Percentiles rank a stretch among this genome's conserved stretches.
phyloP scores from a whole-genome alignment of 371 early-diverging fungal genomes.

The Chytridium lagenaria region DNA sequence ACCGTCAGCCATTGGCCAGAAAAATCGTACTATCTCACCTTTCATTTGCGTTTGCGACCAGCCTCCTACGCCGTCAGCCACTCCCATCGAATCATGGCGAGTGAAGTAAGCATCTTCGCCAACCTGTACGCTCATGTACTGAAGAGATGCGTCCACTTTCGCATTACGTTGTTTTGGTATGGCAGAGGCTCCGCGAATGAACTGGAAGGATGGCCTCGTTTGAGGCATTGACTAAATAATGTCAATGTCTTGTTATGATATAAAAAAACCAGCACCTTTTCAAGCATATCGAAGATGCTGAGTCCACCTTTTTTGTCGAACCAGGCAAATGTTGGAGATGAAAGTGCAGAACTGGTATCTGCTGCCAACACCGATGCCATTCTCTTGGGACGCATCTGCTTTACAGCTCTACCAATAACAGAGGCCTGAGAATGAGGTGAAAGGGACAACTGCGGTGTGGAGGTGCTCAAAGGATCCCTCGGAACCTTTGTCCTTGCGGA shows the following conservation, averaged over 20 bases:
- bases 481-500: too few relatives aligned
- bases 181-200: constrained; percentile 7
- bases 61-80: constrained; percentile 63
- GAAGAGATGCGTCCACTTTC: background rate
- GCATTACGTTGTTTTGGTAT: constrained; percentile 1
- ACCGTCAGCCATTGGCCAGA: too few relatives aligned
- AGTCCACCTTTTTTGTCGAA: background rate
- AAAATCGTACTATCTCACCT: too few relatives aligned
- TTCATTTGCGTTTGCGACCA: constrained; percentile 57
- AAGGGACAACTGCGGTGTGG: too few relatives aligned
- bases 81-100: constrained; percentile 56
- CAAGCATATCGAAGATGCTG: constrained; percentile 14
- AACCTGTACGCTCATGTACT: constrained; percentile 51
- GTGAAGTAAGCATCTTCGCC: constrained; percentile 79
- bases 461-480: too few relatives aligned
- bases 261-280: background rate
- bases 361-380: constrained; percentile 9
- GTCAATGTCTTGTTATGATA: background rate
- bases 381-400: background rate
- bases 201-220: constrained; percentile 13
- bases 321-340: background rate
- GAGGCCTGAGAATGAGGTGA: background rate
- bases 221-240: constrained; percentile 12
- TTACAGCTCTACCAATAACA: background rate
- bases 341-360: background rate